phyloP scores from a whole-genome alignment of 2,329 filamentous ascomycete genomes.

The Pestalotiopsis sp. region DNA sequence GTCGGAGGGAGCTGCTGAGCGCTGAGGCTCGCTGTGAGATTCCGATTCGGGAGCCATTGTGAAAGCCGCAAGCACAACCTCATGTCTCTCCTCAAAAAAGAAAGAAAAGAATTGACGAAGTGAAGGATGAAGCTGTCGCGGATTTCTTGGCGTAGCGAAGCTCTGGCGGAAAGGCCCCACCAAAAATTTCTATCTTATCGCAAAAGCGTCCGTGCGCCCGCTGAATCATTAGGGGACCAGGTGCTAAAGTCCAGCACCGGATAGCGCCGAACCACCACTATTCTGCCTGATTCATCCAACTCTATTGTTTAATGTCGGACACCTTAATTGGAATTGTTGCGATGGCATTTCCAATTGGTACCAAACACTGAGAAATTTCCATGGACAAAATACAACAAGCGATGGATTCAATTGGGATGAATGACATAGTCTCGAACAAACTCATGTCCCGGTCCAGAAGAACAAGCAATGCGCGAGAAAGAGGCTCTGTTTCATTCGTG shows the following conservation, averaged over 20 bases:
- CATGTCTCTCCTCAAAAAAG: conserved; percentile 17
- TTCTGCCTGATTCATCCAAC: background rate
- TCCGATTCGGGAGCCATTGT: conserved; percentile 25
- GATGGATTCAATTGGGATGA: too few relatives aligned
- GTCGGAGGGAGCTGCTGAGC: conserved; percentile 10
- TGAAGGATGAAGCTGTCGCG: background rate
- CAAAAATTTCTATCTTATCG: conserved; percentile 9
- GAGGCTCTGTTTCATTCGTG: too few relatives aligned
- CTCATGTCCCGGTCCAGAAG: background rate
- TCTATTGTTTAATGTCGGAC: background rate
- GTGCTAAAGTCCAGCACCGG: background rate
- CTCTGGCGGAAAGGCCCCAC: background rate
- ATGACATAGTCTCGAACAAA: too few relatives aligned
- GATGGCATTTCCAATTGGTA: background rate
- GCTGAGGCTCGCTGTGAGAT: conserved; percentile 10
- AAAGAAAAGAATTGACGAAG: background rate
- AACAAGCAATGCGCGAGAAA: background rate
- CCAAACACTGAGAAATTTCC: too few relatives aligned
- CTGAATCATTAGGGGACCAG: background rate
- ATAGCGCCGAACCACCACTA: background rate
- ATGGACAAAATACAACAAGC: too few relatives aligned
- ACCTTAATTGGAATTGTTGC: background rate
- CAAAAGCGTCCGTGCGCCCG: background rate
- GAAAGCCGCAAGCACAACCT: conserved; percentile 21
- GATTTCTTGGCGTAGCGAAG: background rate